These are phyloP conservation scores for Westerdykella aurantiaca DNA, from an alignment of 2,329 filamentous ascomycete species.

Conservation along the genomic window DNA sequence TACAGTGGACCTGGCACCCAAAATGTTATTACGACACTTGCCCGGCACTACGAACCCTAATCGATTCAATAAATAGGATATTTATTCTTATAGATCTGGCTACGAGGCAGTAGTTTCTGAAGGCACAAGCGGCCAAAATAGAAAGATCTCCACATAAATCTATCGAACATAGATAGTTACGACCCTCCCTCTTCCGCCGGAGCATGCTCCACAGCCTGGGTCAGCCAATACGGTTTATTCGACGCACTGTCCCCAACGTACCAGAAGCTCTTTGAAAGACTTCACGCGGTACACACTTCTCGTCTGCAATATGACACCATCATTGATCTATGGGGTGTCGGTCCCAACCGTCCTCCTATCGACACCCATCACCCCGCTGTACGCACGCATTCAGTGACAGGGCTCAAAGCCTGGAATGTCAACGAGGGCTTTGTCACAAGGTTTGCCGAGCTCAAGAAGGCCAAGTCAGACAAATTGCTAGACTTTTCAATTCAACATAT, in stretches of 20 bases:
- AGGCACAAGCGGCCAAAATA: too few species aligned
- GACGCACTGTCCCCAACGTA: constrained; percentile 7
- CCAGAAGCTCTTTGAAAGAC: constrained; percentile 5
- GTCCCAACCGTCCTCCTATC: constrained; percentile 34
- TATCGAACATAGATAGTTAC: too few species aligned
- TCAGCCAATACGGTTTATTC: constrained; percentile 12
- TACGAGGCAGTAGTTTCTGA: too few species aligned
- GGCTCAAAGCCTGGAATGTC: constrained; percentile 40
- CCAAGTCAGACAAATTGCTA: constrained; percentile 33
- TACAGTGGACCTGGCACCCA: too few species aligned
- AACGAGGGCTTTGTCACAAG: constrained; percentile 42
- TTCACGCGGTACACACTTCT: constrained; percentile 6
- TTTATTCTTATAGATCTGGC: too few species aligned
- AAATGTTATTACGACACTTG: too few species aligned
- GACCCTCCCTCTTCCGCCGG: too few species aligned
- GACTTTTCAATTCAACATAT: constrained; percentile 8
- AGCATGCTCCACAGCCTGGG: constrained; percentile 6
- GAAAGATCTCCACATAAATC: too few species aligned
- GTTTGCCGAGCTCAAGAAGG: constrained; percentile 47
- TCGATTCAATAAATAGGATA: too few species aligned
- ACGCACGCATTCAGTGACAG: constrained; percentile 46
- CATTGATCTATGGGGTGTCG: constrained; percentile 8
- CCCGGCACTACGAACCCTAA: too few species aligned
- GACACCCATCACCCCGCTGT: constrained; percentile 48
- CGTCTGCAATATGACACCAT: constrained; percentile 10